Percentiles rank a stretch among this genome's conserved stretches.
These are phyloP conservation scores for Pyrenochaeta sp. DNA, from an alignment of 2,329 filamentous ascomycete species.

Conservation along the genomic window DNA sequence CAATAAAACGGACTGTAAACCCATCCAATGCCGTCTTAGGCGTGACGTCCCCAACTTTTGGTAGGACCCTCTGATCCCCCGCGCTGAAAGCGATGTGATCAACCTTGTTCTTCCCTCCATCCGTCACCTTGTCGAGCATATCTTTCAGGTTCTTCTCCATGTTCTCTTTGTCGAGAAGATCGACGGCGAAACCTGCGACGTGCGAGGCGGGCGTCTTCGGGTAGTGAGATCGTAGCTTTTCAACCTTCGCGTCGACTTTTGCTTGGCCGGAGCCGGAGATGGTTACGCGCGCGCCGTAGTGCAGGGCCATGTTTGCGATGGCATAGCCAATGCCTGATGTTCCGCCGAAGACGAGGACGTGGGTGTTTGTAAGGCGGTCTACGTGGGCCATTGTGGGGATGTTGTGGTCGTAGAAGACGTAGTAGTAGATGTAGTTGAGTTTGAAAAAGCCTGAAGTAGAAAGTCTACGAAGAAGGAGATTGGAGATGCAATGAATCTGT, in stretches of 20 bases:
- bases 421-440: not conserved
- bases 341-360: conserved; percentile 70
- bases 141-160: conserved; percentile 38
- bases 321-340: conserved; percentile 71
- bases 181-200: conserved; percentile 36
- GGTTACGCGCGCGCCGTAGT: conserved; percentile 63
- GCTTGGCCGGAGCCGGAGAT: conserved; percentile 66
- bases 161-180: conserved; percentile 37
- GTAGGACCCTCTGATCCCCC: conserved; percentile 29
- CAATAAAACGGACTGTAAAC: conserved; percentile 48
- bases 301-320: conserved; percentile 66
- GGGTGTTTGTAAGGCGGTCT: conserved; percentile 59
- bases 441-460: not conserved
- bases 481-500: not conserved
- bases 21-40: conserved; percentile 23
- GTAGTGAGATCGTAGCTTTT: conserved; percentile 55
- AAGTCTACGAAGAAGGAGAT: not conserved
- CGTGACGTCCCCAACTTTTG: conserved; percentile 39
- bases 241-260: conserved; percentile 61
- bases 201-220: conserved; percentile 23
- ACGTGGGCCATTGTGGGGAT: conserved; percentile 37
- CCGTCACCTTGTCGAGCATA: conserved; percentile 39
- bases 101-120: conserved; percentile 37
- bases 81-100: conserved; percentile 46
- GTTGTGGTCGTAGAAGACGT: not conserved